These are phyloP conservation scores for Sporisorium scitamineum DNA, from an alignment of 1,284 basidiomycete genomes.

Conservation along the genomic window DNA sequence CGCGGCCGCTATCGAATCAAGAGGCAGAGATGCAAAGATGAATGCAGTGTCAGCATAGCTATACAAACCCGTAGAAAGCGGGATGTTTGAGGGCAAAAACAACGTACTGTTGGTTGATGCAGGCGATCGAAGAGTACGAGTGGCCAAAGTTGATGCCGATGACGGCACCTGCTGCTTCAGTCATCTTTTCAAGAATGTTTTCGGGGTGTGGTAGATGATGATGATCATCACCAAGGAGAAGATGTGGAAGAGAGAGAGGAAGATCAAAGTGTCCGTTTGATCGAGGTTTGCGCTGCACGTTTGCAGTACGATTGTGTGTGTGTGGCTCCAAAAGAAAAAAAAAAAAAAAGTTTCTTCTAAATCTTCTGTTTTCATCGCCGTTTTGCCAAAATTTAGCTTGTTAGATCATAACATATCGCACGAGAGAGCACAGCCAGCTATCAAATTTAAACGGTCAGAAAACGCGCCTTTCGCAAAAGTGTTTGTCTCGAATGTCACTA, in stretches of 20 bases:
- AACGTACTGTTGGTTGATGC: conserved; percentile 87
- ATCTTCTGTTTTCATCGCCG: conserved; percentile 1
- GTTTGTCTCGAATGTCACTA: conserved; percentile 23
- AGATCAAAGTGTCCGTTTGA: neutral
- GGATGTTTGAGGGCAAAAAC: neutral
- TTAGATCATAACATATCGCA: conserved; percentile 1
- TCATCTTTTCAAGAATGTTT: conserved; percentile 41
- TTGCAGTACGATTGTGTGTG: neutral
- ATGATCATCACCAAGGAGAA: neutral
- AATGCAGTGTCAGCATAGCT: conserved; percentile 12
- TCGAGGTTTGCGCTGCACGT: neutral
- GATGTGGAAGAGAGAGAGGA: neutral
- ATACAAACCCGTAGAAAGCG: neutral
- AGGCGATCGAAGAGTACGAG: conserved; percentile 92
- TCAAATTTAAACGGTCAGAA: conserved; percentile 14
- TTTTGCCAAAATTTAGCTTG: neutral
- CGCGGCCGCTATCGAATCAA: conserved; percentile 52
- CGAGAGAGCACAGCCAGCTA: neutral
- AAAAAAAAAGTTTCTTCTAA: conserved; percentile 30
- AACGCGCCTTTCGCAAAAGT: conserved; percentile 9
- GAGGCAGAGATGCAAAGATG: neutral
- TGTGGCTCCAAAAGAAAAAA: neutral
- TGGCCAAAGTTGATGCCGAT: conserved; percentile 98
- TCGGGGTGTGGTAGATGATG: neutral
- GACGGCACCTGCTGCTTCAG: conserved; percentile 69